Evolutionary conservation across 768 basidiomycete species (phyloP), one percentile per base, ranked within the genome.

Genomic region (Podaxis sp.): DNA sequence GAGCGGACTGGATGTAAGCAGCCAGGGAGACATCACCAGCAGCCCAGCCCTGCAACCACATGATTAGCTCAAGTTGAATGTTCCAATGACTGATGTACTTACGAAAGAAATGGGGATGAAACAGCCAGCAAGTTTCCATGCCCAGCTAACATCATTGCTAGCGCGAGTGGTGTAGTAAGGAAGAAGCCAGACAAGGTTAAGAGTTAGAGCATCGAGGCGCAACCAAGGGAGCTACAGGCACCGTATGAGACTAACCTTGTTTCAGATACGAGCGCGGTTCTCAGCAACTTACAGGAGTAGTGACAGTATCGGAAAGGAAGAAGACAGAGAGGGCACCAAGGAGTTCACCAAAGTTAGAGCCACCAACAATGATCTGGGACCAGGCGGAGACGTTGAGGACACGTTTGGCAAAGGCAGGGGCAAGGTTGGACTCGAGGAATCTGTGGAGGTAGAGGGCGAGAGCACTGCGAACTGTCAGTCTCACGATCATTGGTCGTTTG

Each of bases 1-100:
- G 65, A 7, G 69, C 62, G 11, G 73, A 69, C 55, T 74, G 73
- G 28, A 75, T 75, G 63, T 74, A 75, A 36, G 74, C 74, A 40
- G 74, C 74, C 30, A 75, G 66, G 1, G 74, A 75, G 22, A 74
- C 74, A 63, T 75, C 74, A 33, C 74, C 74, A 53, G 74, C 74
- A 12, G 73, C 73, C 74, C 74, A 75, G n/a, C 74, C 74, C 69
- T 72, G 57, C n/a, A 24, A 2, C 2, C 20, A 33, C 10, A 10
- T 15, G 10, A 12, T 28, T 24, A 44, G 7, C 30, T 22, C 30
- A 10, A 30, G 20, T 41, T 15, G 48, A 36, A 1, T 48, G 33
- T 51, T 28, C 40, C 37, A 20, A 36, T 22, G 4, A 3, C 53
- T 11, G 10, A 13, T 17, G 1, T 20, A 65, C 70, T 40, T 49